Percentiles rank a stretch among this genome's conserved stretches.
Conservation (phyloP, 257 asterid species). For the Solanum rostratum region DNA sequence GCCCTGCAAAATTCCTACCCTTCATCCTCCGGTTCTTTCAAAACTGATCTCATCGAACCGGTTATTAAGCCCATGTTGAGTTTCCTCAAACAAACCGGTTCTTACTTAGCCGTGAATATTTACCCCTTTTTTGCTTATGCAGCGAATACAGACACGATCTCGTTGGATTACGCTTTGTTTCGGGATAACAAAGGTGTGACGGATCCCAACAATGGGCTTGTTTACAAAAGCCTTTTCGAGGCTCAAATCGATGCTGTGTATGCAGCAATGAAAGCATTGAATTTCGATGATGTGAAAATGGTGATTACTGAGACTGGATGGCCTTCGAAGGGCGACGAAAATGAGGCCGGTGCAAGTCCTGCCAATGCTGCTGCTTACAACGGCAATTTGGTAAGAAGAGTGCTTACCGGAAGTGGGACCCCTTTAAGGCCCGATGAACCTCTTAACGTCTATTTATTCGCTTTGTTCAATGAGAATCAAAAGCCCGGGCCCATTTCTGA, state of each 20-base stretch:
- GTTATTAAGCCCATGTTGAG: conserved; percentile 70
- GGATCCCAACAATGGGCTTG: conserved; percentile 55
- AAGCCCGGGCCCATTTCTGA: conserved; percentile 73
- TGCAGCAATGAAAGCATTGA: conserved; percentile 48
- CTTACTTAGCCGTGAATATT: conserved; percentile 62
- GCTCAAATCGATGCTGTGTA: conserved; percentile 85
- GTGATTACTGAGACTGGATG: conserved; percentile 81
- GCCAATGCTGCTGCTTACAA: conserved; percentile 72
- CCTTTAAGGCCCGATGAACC: conserved; percentile 59
- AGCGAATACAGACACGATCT: conserved; percentile 51
- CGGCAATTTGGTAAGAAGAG: conserved; percentile 66
- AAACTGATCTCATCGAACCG: conserved; percentile 50
- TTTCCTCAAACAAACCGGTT: conserved; percentile 44
- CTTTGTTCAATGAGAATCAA: conserved; percentile 73
- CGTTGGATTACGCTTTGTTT: conserved; percentile 62
- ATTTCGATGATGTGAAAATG: conserved; percentile 32
- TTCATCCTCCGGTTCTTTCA: conserved; percentile 66
- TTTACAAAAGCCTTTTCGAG: conserved; percentile 50
- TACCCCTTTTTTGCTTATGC: conserved; percentile 72
- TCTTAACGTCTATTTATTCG: conserved; percentile 58
- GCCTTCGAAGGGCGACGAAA: conserved; percentile 83
- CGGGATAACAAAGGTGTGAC: conserved; percentile 30
- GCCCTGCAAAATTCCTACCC: conserved; percentile 68
- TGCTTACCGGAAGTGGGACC: conserved; percentile 53
- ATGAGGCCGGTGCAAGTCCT: conserved; percentile 38